phyloP scores from a whole-genome alignment of 2,329 filamentous ascomycete species.

The Alternaria sp. region DNA sequence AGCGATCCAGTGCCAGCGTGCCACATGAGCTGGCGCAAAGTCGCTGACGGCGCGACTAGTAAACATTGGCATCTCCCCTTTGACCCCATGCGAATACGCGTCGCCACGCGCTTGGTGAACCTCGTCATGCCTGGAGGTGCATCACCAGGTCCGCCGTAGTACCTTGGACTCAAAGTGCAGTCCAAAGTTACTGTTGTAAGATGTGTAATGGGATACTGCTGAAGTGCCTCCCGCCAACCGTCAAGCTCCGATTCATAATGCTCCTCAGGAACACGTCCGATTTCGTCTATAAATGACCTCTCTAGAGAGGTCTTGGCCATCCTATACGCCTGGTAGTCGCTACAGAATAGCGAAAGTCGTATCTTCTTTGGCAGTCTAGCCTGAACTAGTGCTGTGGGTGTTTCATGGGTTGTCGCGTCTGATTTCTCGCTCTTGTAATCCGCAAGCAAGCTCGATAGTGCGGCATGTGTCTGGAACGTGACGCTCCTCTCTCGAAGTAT shows the following conservation, averaged over 20 bases:
- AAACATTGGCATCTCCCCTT: slow-evolving; percentile 1
- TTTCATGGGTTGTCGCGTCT: background rate
- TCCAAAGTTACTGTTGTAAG: slow-evolving; percentile 2
- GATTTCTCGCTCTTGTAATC: background rate
- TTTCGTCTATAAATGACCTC: background rate
- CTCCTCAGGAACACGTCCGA: background rate
- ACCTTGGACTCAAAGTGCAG: slow-evolving; percentile 1
- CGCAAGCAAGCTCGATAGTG: slow-evolving; percentile 1
- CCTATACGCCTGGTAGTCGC: background rate
- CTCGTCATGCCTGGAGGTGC: slow-evolving; percentile 1
- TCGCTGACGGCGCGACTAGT: slow-evolving; percentile 3
- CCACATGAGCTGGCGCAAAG: background rate
- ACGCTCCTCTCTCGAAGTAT: slow-evolving; percentile 3
- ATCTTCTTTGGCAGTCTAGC: background rate
- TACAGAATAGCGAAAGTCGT: background rate
- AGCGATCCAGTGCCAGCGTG: background rate
- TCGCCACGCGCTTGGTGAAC: slow-evolving; percentile 1
- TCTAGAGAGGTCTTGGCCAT: background rate
- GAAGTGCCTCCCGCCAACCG: slow-evolving; percentile 3
- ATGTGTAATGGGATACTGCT: background rate
- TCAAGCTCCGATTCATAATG: slow-evolving; percentile 1
- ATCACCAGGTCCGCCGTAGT: slow-evolving; percentile 3
- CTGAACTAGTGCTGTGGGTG: background rate
- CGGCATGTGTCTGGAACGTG: slow-evolving; percentile 5
- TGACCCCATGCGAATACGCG: slow-evolving; percentile 2